phyloP scores from a whole-genome alignment of 2,329 filamentous ascomycete species.

The Penicillium sp. region DNA sequence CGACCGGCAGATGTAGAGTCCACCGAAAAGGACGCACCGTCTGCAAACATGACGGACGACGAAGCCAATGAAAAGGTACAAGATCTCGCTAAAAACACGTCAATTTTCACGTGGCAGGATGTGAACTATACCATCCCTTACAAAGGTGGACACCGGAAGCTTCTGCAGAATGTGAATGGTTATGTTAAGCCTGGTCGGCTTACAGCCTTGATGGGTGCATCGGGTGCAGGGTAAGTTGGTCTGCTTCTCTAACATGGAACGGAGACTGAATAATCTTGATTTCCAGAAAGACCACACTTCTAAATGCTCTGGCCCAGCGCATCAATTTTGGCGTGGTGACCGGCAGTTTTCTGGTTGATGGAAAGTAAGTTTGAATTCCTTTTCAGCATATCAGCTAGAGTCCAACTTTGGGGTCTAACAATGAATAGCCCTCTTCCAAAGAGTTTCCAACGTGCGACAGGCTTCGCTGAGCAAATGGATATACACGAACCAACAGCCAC shows the following conservation, averaged over 20 bases:
- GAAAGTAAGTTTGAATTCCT: constrained; percentile 31
- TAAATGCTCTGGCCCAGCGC: constrained; percentile 49
- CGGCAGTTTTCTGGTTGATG: constrained; percentile 48
- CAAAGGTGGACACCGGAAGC: constrained; percentile 43
- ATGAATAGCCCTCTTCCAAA: constrained; percentile 38
- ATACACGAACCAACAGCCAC: constrained; percentile 67
- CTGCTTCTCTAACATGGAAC: neutral
- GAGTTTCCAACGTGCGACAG: constrained; percentile 55
- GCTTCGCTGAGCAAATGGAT: constrained; percentile 64
- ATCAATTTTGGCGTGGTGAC: constrained; percentile 46
- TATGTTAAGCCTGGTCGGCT: constrained; percentile 76
- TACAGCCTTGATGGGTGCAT: constrained; percentile 79
- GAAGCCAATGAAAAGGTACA: constrained; percentile 35
- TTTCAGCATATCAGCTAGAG: neutral
- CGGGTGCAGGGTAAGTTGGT: constrained; percentile 51
- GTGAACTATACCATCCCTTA: constrained; percentile 69
- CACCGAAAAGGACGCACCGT: constrained; percentile 28
- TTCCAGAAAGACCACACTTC: constrained; percentile 49
- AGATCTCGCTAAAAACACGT: constrained; percentile 63
- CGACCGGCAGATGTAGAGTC: constrained; percentile 54
- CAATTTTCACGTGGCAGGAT: constrained; percentile 81
- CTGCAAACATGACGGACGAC: constrained; percentile 18
- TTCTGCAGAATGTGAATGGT: constrained; percentile 64
- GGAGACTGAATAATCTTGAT: neutral
- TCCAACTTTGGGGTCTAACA: neutral